Evolutionary conservation across 768 basidiomycete species (phyloP).

Genomic region (Boletales sp.): DNA sequence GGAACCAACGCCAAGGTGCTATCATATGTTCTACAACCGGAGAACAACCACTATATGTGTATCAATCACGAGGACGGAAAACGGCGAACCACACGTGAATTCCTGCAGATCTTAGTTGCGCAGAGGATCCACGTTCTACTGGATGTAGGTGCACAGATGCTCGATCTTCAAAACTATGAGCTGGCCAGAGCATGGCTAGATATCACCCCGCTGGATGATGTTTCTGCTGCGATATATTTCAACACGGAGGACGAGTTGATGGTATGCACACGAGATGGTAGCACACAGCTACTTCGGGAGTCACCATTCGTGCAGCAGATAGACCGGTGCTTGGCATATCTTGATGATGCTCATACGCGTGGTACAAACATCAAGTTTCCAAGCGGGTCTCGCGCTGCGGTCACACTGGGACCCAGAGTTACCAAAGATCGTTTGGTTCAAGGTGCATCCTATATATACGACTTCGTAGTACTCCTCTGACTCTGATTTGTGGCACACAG

Average conservation of each 20-base stretch:
- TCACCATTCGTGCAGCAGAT: conserved; percentile 24
- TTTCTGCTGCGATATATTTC: conserved; percentile 28
- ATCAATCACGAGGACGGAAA: neutral
- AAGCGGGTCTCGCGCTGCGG: conserved; percentile 9
- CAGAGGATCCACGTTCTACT: conserved; percentile 41
- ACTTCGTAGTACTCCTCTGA: neutral
- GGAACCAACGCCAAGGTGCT: conserved; percentile 16
- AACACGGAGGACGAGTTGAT: conserved; percentile 13
- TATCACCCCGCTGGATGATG: neutral
- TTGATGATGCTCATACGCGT: conserved; percentile 18
- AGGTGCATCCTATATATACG: neutral
- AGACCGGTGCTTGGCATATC: conserved; percentile 10
- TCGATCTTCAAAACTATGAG: conserved; percentile 42
- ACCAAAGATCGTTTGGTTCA: conserved; percentile 17
- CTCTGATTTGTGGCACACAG: conserved; percentile 23
- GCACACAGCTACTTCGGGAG: conserved; percentile 33
- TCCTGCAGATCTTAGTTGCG: conserved; percentile 29
- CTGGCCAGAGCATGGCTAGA: conserved; percentile 39
- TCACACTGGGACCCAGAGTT: conserved; percentile 14
- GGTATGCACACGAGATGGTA: conserved; percentile 35
- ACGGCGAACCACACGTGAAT: conserved; percentile 15
- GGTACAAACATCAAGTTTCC: conserved; percentile 19
- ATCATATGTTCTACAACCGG: conserved; percentile 19
- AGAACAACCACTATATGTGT: conserved; percentile 17
- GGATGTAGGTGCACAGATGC: conserved; percentile 53